Conservation (phyloP, 2,329 filamentous ascomycete genomes). For the Neocatenulostroma microsporum region DNA sequence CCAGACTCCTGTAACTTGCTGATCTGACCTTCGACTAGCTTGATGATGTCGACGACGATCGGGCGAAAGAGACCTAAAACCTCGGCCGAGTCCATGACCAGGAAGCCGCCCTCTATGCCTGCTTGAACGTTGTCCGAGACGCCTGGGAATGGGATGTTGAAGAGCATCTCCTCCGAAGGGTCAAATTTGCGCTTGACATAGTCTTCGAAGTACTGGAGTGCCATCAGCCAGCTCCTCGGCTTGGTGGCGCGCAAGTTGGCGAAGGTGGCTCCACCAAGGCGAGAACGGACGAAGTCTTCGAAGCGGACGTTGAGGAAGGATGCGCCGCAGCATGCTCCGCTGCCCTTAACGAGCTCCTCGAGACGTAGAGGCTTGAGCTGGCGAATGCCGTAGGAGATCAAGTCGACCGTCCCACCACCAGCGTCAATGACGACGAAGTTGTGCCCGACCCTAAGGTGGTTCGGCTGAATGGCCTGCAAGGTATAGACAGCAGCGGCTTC, state of each 20-base stretch:
- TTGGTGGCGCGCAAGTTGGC: conserved; percentile 68
- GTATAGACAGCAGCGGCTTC: conserved; percentile 73
- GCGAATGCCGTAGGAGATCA: conserved; percentile 72
- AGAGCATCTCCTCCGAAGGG: conserved; percentile 54
- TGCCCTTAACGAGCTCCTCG: conserved; percentile 69
- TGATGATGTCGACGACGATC: conserved; percentile 55
- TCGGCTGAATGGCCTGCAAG: conserved; percentile 67
- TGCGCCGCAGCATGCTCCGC: conserved; percentile 65
- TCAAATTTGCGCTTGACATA: conserved; percentile 79
- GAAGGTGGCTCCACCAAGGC: conserved; percentile 57
- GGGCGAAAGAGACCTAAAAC: conserved; percentile 55
- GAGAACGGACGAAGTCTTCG: conserved; percentile 61
- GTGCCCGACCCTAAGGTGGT: conserved; percentile 58
- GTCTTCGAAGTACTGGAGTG: conserved; percentile 68
- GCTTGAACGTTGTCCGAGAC: conserved; percentile 65
- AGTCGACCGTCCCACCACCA: conserved; percentile 54
- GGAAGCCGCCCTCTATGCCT: conserved; percentile 64
- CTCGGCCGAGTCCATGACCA: conserved; percentile 62
- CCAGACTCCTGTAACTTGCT: conserved; percentile 28
- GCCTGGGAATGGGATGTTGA: conserved; percentile 68
- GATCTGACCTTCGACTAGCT: conserved; percentile 40
- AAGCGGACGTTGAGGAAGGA: conserved; percentile 71
- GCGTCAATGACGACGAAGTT: conserved; percentile 51
- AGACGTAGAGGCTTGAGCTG: conserved; percentile 62
- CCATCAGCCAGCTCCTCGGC: conserved; percentile 62